Conservation (phyloP, 73 alveolate species). For the Paraurostyla sp. region DNA sequence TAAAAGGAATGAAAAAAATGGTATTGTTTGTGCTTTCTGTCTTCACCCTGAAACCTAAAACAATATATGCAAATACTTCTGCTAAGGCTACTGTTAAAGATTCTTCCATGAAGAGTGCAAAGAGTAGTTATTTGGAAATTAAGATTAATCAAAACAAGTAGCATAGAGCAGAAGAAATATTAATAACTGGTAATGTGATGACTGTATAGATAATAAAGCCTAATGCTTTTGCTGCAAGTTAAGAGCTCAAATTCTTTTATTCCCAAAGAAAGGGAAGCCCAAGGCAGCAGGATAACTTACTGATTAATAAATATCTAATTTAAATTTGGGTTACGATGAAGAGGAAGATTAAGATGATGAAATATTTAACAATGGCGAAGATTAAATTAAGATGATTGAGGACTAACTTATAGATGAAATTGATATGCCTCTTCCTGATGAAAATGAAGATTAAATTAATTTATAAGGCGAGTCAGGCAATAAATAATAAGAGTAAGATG, state of each 20-base stretch:
- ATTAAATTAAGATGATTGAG: not conserved
- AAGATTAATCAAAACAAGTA: not conserved
- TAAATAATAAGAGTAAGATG: too few relatives aligned
- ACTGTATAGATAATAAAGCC: slow-evolving; percentile 76
- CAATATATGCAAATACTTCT: slow-evolving; percentile 25
- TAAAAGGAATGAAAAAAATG: slow-evolving; percentile 64
- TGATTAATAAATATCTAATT: not conserved
- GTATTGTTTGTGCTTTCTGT: slow-evolving; percentile 80
- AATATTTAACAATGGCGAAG: not conserved
- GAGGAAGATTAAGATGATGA: not conserved
- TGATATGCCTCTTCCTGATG: too few relatives aligned
- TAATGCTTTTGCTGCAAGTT: slow-evolving; percentile 80
- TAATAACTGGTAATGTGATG: slow-evolving; percentile 78
- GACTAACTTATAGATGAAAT: too few relatives aligned
- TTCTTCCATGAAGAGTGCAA: slow-evolving; percentile 83
- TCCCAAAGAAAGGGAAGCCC: slow-evolving; percentile 68
- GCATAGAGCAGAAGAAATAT: slow-evolving; percentile 58
- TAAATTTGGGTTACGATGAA: not conserved
- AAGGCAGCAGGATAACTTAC: slow-evolving; percentile 58
- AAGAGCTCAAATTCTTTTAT: slow-evolving; percentile 68
- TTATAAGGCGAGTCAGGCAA: too few relatives aligned
- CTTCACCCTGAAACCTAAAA: slow-evolving; percentile 31
- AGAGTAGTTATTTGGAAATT: slow-evolving; percentile 50
- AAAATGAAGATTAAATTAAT: too few relatives aligned
- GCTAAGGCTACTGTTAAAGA: slow-evolving; percentile 89